A percentile compares a stretch with the other conserved stretches of the same genome.
Conservation (phyloP, 1,139 yeast genomes). For the Hyphopichia khmerensis region DNA sequence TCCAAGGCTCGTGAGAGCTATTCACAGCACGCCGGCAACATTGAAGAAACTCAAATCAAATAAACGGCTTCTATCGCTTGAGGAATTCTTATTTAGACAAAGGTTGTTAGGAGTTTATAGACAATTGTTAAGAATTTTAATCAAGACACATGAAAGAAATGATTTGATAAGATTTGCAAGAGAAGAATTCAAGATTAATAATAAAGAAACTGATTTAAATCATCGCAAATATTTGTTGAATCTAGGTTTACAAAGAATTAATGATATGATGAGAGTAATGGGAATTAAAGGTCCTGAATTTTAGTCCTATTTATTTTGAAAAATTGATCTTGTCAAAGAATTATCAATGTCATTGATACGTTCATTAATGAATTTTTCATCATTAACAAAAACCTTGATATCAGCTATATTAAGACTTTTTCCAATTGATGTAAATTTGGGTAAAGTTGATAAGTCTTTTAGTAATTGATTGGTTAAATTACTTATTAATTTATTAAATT, state of each 20-base stretch:
- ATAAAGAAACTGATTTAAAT: constrained; percentile 27
- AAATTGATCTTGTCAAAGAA: constrained; percentile 4
- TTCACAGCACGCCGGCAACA: neutral
- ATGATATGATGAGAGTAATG: constrained; percentile 26
- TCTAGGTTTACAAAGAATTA: constrained; percentile 30
- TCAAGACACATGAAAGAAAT: constrained; percentile 35
- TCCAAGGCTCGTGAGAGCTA: too few relatives aligned
- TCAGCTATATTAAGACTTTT: neutral
- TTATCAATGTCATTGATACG: constrained; percentile 2
- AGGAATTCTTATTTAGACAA: constrained; percentile 42
- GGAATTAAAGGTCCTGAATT: constrained; percentile 12
- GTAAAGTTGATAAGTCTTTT: constrained; percentile 9
- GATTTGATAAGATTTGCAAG: constrained; percentile 35
- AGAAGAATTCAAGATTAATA: constrained; percentile 33
- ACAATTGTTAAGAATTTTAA: constrained; percentile 31
- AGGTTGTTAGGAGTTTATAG: constrained; percentile 34
- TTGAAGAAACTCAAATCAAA: neutral
- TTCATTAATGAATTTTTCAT: constrained; percentile 1
- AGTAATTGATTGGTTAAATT: constrained; percentile 8
- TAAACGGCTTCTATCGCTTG: constrained; percentile 26
- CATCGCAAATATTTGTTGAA: constrained; percentile 40
- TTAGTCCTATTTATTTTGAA: neutral
- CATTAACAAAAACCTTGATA: neutral
- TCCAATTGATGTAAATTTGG: neutral
- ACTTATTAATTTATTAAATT: neutral